Conservation (phyloP, 192 early-diverging fungal genomes). For the Coemansia sp. region DNA sequence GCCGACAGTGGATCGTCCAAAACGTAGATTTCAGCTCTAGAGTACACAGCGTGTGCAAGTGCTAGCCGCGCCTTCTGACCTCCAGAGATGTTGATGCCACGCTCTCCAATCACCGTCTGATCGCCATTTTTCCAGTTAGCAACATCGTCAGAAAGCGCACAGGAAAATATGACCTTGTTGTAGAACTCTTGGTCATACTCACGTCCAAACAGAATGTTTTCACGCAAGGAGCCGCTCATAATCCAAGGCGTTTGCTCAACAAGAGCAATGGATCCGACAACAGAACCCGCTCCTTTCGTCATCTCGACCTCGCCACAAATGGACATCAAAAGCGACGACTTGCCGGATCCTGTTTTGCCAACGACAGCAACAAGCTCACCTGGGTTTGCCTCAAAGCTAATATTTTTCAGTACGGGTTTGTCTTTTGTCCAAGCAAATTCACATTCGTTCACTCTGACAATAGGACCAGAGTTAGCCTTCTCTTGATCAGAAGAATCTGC, state of each 20-base stretch:
- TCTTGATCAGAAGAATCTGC: not conserved
- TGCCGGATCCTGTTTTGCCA: conserved; percentile 84
- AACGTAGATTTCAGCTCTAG: conserved; percentile 76
- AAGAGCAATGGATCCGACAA: no score
- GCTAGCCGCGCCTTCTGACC: no score
- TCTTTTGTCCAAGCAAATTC: conserved; percentile 27
- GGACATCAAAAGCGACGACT: conserved; percentile 79
- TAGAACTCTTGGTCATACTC: no score
- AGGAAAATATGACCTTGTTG: no score
- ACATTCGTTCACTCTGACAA: conserved; percentile 13
- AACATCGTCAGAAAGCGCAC: no score
- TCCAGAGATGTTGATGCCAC: no score
- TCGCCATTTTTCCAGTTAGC: no score
- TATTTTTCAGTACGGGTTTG: conserved; percentile 22
- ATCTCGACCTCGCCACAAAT: conserved; percentile 82
- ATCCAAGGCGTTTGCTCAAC: no score
- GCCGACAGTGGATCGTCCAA: conserved; percentile 87
- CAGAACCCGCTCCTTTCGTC: conserved; percentile 41
- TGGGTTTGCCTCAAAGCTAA: conserved; percentile 54
- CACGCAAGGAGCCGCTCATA: no score
- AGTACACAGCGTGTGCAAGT: no score
- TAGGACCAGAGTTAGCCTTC: not conserved
- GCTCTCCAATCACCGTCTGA: no score
- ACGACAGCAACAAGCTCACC: conserved; percentile 75
- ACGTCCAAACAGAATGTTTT: no score